A percentile compares a stretch with the other conserved stretches of the same genome.
These are phyloP conservation scores for Allomyces macrogynus DNA, from an alignment of 192 early-diverging fungal species.

Conservation along the genomic window DNA sequence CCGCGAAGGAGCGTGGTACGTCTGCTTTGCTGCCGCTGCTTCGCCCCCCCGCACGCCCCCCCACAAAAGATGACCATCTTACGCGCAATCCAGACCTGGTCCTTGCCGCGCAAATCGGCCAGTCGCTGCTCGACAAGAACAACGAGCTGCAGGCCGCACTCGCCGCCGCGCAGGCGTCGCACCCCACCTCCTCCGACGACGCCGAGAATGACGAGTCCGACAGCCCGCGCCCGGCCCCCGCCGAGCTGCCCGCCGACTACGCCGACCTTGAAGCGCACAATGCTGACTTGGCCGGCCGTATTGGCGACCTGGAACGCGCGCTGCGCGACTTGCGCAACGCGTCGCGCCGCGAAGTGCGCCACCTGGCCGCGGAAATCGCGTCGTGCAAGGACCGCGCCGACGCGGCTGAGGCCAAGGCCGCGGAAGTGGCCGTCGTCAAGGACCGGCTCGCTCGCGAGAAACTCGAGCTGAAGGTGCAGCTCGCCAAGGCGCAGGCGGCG, in stretches of 20 bases:
- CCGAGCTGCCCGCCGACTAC: background rate
- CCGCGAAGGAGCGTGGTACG: background rate
- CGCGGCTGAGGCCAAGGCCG: background rate
- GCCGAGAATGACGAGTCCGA: background rate
- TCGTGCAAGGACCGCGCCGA: background rate
- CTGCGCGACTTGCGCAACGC: background rate
- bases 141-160: slow-evolving; percentile 5
- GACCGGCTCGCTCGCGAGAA: slow-evolving; percentile 3
- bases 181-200: background rate
- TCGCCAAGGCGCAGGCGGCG: background rate
- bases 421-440: slow-evolving; percentile 5
- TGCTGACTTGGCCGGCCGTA: background rate
- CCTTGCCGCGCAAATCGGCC: slow-evolving; percentile 13
- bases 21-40: background rate
- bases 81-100: slow-evolving; percentile 4
- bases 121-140: slow-evolving; percentile 10
- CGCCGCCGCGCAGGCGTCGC: background rate
- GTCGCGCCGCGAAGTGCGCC: background rate
- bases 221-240: too few relatives aligned
- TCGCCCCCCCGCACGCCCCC: too few relatives aligned
- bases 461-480: slow-evolving; percentile 1
- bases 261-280: slow-evolving; percentile 3
- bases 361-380: slow-evolving; percentile 1
- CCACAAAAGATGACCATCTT: too few relatives aligned
- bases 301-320: slow-evolving; percentile 1